These are phyloP conservation scores for Quercus glauca DNA, from an alignment of 306 rosid genomes.

Conservation along the genomic window DNA sequence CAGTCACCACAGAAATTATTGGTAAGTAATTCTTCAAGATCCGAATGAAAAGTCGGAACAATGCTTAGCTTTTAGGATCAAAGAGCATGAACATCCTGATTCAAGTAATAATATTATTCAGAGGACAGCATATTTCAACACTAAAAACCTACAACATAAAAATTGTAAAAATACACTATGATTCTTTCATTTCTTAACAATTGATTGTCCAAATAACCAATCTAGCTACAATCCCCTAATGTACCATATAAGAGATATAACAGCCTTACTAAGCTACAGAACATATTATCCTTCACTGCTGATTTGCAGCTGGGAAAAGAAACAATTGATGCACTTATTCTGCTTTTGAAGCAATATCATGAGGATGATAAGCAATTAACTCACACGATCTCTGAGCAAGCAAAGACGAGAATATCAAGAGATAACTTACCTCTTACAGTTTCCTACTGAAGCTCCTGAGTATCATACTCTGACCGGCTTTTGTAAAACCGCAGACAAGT, in stretches of 20 bases:
- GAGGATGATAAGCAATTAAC: slow-evolving; percentile 34
- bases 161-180: slow-evolving; percentile 18
- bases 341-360: slow-evolving; percentile 34
- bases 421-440: slow-evolving; percentile 34
- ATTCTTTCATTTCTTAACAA: slow-evolving; percentile 25
- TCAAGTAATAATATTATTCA: background rate
- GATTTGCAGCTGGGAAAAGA: slow-evolving; percentile 37
- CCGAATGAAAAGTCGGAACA: background rate
- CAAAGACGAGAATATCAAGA: slow-evolving; percentile 27
- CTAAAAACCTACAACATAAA: background rate
- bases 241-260: slow-evolving; percentile 26
- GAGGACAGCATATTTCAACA: slow-evolving; percentile 5
- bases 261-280: slow-evolving; percentile 19
- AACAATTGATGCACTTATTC: slow-evolving; percentile 45
- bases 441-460: slow-evolving; percentile 10
- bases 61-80: background rate
- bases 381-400: slow-evolving; percentile 22
- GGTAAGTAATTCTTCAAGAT: background rate
- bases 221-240: slow-evolving; percentile 11
- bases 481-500: slow-evolving; percentile 81
- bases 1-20: background rate
- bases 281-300: slow-evolving; percentile 31
- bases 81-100: background rate
- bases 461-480: slow-evolving; percentile 75
- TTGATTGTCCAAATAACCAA: slow-evolving; percentile 1